These are phyloP conservation scores for Solanum microdontum DNA, from an alignment of 257 asterid species.

Conservation along the genomic window DNA sequence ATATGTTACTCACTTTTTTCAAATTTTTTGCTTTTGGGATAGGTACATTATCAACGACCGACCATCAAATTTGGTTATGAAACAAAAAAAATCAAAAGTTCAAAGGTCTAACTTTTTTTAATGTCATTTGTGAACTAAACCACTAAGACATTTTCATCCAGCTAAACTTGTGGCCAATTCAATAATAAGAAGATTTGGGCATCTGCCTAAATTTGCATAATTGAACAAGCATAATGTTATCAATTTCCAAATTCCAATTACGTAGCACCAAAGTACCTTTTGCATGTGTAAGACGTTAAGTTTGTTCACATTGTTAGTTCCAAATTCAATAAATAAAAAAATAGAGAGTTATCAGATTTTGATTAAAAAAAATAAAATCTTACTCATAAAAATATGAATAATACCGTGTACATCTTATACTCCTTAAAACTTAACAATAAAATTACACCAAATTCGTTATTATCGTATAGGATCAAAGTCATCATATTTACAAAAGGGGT, in stretches of 20 bases:
- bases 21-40: too few species aligned
- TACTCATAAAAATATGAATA: too few species aligned
- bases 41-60: neutral
- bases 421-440: neutral
- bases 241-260: neutral
- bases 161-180: neutral
- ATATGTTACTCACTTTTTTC: too few species aligned
- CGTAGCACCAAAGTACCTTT: neutral
- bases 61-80: neutral
- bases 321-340: too few species aligned
- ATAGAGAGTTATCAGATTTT: too few species aligned
- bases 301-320: neutral
- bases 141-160: neutral
- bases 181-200: neutral
- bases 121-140: neutral
- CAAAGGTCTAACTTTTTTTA: neutral
- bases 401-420: too few species aligned
- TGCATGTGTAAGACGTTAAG: too few species aligned
- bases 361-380: too few species aligned
- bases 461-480: too few species aligned
- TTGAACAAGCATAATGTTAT: neutral
- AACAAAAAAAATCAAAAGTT: neutral
- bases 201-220: neutral
- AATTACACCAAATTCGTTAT: too few species aligned
- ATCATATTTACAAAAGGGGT: too few species aligned